These are phyloP conservation scores for Sporisorium sorghi DNA, from an alignment of 1,284 basidiomycete genomes.

Conservation along the genomic window DNA sequence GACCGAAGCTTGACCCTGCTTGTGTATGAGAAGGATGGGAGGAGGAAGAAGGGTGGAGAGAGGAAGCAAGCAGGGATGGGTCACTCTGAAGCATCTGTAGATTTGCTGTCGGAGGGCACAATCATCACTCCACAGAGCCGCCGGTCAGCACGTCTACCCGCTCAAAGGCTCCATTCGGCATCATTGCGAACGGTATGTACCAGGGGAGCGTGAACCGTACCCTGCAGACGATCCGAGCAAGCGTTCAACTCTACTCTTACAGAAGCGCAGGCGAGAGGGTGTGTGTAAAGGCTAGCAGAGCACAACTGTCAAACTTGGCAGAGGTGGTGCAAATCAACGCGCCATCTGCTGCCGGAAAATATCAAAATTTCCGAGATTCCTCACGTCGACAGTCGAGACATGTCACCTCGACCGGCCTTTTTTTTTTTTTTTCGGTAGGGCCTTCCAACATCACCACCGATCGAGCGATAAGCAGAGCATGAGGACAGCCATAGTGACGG, in stretches of 20 bases:
- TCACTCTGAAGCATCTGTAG: not conserved
- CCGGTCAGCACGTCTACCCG: not conserved
- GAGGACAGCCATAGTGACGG: too few species aligned
- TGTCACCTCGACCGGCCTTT: conserved; percentile 18
- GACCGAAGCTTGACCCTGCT: conserved; percentile 16
- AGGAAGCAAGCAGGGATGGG: conserved; percentile 7
- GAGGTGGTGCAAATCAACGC: too few species aligned
- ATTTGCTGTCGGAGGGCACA: not conserved
- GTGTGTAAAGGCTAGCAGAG: not conserved
- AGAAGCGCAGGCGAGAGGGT: too few species aligned
- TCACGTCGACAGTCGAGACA: conserved; percentile 14
- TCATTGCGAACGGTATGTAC: too few species aligned
- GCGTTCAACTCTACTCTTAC: conserved; percentile 16
- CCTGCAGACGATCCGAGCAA: not conserved
- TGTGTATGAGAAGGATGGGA: conserved; percentile 2
- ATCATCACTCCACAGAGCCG: not conserved
- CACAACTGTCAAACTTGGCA: conserved; percentile 41
- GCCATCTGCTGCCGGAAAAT: conserved; percentile 21
- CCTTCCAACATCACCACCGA: too few species aligned
- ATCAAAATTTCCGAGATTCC: not conserved
- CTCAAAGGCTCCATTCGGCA: not conserved
- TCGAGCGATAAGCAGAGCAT: too few species aligned
- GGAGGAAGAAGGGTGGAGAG: conserved; percentile 8
- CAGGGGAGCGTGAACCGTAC: too few species aligned
- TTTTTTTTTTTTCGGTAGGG: too few species aligned